A percentile compares a stretch with the other conserved stretches of the same genome.
Evolutionary conservation across 2,329 filamentous ascomycete species (phyloP).

Genomic region (Verticillium nonalfalfae): DNA sequence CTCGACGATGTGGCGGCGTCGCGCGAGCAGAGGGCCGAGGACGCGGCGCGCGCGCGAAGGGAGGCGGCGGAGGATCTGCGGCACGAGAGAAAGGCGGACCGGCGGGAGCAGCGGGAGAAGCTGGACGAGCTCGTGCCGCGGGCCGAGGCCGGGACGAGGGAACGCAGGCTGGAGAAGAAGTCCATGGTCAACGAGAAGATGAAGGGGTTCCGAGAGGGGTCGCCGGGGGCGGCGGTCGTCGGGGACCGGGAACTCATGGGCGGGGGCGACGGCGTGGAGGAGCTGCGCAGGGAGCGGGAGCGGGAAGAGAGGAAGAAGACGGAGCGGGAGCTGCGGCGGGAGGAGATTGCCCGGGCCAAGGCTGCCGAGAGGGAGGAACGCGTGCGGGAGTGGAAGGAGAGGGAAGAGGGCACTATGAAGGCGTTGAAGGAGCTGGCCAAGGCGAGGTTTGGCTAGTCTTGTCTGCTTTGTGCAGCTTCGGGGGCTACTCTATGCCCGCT

Average conservation of each 20-base stretch:
- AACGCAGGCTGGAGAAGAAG: constrained; percentile 83
- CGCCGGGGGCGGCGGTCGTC: constrained; percentile 56
- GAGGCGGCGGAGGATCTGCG: constrained; percentile 46
- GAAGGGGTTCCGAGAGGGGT: constrained; percentile 64
- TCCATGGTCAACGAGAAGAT: constrained; percentile 66
- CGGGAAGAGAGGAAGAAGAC: constrained; percentile 68
- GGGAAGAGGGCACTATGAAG: constrained; percentile 79
- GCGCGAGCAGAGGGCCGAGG: constrained; percentile 42
- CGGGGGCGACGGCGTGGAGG: constrained; percentile 55
- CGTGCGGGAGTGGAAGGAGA: constrained; percentile 60
- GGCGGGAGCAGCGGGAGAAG: constrained; percentile 59
- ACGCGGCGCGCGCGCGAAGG: constrained; percentile 39
- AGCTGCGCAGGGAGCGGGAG: constrained; percentile 62
- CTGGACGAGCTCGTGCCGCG: constrained; percentile 79
- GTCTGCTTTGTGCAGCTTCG: no score
- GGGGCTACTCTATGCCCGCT: no score
- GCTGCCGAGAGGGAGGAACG: constrained; percentile 76
- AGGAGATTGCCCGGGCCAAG: constrained; percentile 71
- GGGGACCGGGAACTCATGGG: constrained; percentile 75
- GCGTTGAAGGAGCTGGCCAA: constrained; percentile 74
- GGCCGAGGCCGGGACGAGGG: constrained; percentile 74
- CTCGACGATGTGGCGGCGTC: constrained; percentile 65
- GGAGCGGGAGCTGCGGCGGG: constrained; percentile 74
- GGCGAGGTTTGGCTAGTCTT: constrained; percentile 62
- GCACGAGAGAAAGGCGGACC: constrained; percentile 56